Evolutionary conservation across 2,329 filamentous ascomycete genomes (phyloP).

Genomic region (Epichloe sibirici): DNA sequence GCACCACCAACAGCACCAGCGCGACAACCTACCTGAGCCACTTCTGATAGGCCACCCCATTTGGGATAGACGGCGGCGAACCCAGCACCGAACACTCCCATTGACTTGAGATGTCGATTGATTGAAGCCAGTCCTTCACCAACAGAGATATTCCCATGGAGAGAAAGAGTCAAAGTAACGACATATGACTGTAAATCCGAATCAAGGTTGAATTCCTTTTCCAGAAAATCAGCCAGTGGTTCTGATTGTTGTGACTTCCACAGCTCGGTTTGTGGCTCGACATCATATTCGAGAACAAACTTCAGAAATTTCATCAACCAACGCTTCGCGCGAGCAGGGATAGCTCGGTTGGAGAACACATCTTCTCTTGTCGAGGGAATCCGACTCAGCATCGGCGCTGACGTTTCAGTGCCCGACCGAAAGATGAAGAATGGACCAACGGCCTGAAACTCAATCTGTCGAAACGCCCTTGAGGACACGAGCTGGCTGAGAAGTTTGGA

Average conservation of each 20-base stretch:
- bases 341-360: slow-evolving; percentile 66
- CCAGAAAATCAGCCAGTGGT: slow-evolving; percentile 47
- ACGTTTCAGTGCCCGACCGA: slow-evolving; percentile 22
- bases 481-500: slow-evolving; percentile 67
- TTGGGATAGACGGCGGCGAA: slow-evolving; percentile 86
- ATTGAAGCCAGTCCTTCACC: slow-evolving; percentile 59
- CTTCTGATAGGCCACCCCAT: slow-evolving; percentile 82
- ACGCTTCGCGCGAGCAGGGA: slow-evolving; percentile 72
- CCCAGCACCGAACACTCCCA: slow-evolving; percentile 76
- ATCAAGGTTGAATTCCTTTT: slow-evolving; percentile 54
- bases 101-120: slow-evolving; percentile 69
- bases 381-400: slow-evolving; percentile 39
- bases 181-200: slow-evolving; percentile 50
- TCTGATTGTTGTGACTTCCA: slow-evolving; percentile 47
- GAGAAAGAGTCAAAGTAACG: slow-evolving; percentile 59
- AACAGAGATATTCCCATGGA: slow-evolving; percentile 50
- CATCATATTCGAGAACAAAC: slow-evolving; percentile 64
- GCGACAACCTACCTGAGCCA: slow-evolving; percentile 83
- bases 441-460: slow-evolving; percentile 84
- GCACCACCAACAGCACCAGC: slow-evolving; percentile 84
- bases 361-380: slow-evolving; percentile 88
- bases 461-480: slow-evolving; percentile 79
- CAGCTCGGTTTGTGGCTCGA: slow-evolving; percentile 35
- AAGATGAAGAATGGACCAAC: slow-evolving; percentile 88
- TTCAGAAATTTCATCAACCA: slow-evolving; percentile 88